Evolutionary conservation across 768 basidiomycete species (phyloP), one percentile per base, ranked within the genome.

Genomic region (Lactarius evosmus): DNA sequence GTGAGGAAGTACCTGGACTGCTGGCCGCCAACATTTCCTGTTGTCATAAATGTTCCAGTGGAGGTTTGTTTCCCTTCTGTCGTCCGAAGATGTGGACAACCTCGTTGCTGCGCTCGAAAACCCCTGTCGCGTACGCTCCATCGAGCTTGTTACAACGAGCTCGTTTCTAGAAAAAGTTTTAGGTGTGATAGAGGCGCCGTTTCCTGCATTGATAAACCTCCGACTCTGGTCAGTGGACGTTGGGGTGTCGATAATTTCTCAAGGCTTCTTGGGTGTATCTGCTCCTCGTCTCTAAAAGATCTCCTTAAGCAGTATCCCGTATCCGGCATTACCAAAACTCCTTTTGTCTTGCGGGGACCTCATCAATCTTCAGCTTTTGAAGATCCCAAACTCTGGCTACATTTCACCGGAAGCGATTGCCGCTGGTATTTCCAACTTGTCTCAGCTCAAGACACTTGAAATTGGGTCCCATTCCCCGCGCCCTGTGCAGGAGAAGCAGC

Each of bases 21-120:
- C 38, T 60, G 51, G 59, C 44, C 44, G 25, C 53, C 60, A 29
- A 29, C n/a, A 3, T 11, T 61, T n/a, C 52, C 60, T 36, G 32
- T 61, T 2, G 17, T 25, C 19, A 33, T 61, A 32, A 22, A 30
- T 4, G 4, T 11, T 14, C 14, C 49, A n/a, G 17, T 16, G n/a
- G n/a, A n/a, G n/a, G n/a, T n/a, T n/a, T n/a, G n/a, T 7, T 16
- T n/a, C 0, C 9, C 6, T 1, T 14, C 16, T 25, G 4, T 1
- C 2, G 7, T 11, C 1, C 5, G 22, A 14, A 11, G n/a, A 19
- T 19, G 27, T 11, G 25, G 30, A 44, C 17, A 61, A 44, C 40
- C 25, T 61, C 40, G 1, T 33, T 4, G 38, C n/a, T n/a, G 60
- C 60, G 11, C 40, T 61, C 12, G n/a, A 44, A 40, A 32, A 27